Conservation (phyloP, 768 basidiomycete genomes). For the Fomitopsis serialis region DNA sequence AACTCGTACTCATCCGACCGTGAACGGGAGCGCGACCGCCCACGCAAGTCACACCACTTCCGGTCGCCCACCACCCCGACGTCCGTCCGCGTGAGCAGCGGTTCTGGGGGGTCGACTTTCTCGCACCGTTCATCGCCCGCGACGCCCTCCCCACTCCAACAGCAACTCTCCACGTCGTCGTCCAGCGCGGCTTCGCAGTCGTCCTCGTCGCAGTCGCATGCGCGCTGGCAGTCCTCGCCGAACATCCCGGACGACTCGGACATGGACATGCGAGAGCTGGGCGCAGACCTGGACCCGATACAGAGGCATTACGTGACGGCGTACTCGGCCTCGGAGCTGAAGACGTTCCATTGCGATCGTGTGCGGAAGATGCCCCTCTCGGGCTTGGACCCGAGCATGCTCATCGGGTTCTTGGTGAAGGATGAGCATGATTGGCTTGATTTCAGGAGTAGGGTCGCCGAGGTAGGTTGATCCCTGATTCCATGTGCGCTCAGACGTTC, state of each 20-base stretch:
- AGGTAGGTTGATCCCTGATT: conserved; percentile 43
- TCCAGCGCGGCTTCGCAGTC: conserved; percentile 19
- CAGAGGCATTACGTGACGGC: conserved; percentile 66
- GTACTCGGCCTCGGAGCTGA: conserved; percentile 67
- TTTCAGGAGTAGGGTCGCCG: conserved; percentile 61
- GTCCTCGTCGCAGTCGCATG: conserved; percentile 25
- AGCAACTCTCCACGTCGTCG: conserved; percentile 49
- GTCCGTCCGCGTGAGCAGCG: conserved; percentile 20
- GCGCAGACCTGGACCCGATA: conserved; percentile 35
- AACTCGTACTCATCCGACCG: conserved; percentile 14
- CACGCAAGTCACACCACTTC: conserved; percentile 17
- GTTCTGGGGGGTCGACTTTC: conserved; percentile 28
- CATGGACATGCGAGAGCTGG: conserved; percentile 29
- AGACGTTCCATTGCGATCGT: conserved; percentile 95
- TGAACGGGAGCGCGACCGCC: conserved; percentile 14
- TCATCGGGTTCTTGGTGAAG: conserved; percentile 85
- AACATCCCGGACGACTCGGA: conserved; percentile 23
- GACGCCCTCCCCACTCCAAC: conserved; percentile 62
- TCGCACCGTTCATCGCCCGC: conserved; percentile 49
- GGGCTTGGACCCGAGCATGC: conserved; percentile 94
- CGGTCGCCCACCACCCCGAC: conserved; percentile 23
- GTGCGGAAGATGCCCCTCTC: conserved; percentile 92
- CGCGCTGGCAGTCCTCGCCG: conserved; percentile 26
- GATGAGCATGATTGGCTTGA: conserved; percentile 85
- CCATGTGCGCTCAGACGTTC: neutral